Conservation (phyloP, 768 basidiomycete genomes). For the Collybiopsis confluens region DNA sequence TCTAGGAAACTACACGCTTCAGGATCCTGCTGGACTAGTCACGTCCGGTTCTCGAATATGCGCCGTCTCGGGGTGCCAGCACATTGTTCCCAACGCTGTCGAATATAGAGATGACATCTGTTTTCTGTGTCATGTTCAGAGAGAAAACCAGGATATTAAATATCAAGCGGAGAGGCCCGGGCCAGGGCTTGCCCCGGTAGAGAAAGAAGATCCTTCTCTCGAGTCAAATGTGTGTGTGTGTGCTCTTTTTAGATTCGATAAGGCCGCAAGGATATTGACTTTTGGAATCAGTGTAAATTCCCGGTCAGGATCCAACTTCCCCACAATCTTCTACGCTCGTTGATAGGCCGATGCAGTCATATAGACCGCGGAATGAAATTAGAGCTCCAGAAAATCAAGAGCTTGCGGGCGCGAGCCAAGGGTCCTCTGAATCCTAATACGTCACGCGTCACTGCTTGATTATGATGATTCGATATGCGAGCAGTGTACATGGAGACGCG, state of each 20-base stretch:
- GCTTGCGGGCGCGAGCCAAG: not conserved
- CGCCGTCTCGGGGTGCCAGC: not conserved
- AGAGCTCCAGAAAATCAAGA: not conserved
- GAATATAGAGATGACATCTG: conserved; percentile 1
- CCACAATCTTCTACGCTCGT: not conserved
- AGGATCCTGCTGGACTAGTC: conserved; percentile 3
- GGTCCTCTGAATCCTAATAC: too few species aligned
- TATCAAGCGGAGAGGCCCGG: not conserved
- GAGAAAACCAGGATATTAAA: too few species aligned
- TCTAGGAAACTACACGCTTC: not conserved
- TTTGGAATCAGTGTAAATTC: not conserved
- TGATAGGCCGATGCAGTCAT: not conserved
- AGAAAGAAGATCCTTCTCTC: not conserved
- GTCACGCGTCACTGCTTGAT: not conserved
- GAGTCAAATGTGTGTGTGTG: not conserved
- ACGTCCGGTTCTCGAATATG: not conserved
- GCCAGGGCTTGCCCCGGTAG: not conserved
- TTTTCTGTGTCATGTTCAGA: not conserved
- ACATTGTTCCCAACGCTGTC: not conserved
- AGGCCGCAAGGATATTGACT: too few species aligned
- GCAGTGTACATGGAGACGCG: conserved; percentile 1
- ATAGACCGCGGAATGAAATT: conserved; percentile 2
- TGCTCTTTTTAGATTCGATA: too few species aligned
- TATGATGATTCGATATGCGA: not conserved
- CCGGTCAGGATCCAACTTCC: not conserved